These are phyloP conservation scores for Pleurotus sapidus DNA, from an alignment of 768 basidiomycete genomes.

Conservation along the genomic window DNA sequence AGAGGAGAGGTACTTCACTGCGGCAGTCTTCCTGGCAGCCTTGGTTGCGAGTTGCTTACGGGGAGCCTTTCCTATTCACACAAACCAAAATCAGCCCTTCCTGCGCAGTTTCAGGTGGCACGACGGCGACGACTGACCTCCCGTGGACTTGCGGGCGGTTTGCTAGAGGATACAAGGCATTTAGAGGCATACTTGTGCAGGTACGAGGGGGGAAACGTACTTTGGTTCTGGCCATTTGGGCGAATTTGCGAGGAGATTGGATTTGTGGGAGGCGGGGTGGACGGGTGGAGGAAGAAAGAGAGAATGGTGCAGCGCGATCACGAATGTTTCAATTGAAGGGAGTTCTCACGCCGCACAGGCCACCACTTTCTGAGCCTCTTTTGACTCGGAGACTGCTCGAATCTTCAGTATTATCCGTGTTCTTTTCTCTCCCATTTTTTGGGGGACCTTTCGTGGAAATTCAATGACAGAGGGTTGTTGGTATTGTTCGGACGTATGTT, in stretches of 20 bases:
- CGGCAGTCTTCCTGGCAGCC: conserved; percentile 87
- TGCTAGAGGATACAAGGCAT: conserved; percentile 54
- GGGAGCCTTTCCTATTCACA: conserved; percentile 71
- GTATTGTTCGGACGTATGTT: background rate
- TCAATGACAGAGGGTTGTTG: conserved; percentile 13
- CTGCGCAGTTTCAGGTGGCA: conserved; percentile 16
- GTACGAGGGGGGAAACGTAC: conserved; percentile 32
- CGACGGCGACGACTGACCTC: conserved; percentile 58
- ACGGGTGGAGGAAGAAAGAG: conserved; percentile 33
- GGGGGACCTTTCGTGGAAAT: conserved; percentile 11
- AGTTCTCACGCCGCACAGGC: conserved; percentile 38
- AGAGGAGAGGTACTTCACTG: conserved; percentile 41
- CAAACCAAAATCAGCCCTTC: conserved; percentile 12
- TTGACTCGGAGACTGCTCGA: conserved; percentile 45
- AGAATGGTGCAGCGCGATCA: conserved; percentile 28
- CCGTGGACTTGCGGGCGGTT: conserved; percentile 99
- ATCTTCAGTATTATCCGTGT: conserved; percentile 22
- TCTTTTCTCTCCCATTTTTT: conserved; percentile 21
- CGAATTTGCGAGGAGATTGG: conserved; percentile 16
- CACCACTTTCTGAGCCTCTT: conserved; percentile 41
- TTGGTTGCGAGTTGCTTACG: conserved; percentile 96
- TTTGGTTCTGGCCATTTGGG: conserved; percentile 86
- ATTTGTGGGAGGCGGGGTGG: conserved; percentile 20
- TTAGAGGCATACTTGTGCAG: conserved; percentile 18
- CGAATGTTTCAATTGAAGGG: conserved; percentile 32